Evolutionary conservation across 345 rosid genomes (phyloP), one percentile per base, ranked within the genome.

Genomic region (Gossypium turneri): DNA sequence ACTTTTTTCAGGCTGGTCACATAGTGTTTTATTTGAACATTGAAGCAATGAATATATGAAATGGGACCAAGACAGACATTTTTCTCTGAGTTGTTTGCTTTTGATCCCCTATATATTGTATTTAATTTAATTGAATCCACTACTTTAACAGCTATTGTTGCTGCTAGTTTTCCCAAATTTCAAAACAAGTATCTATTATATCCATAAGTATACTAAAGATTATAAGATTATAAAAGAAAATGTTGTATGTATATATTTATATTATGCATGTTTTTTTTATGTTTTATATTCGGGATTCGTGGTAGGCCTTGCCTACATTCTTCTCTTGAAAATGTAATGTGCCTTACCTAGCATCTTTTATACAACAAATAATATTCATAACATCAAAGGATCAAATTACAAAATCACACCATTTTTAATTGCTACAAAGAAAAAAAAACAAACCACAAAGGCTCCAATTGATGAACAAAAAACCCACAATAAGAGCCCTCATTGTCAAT

Each of bases 381-480:
- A 58, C 63, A 58, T 4, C 38, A 1, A 34, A 34, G 41, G 41
- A 34, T 50, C 1, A 9, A 41, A 51, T 15, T 50, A 9, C 59
- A 69, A 27, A 69, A 41, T 29, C 73, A 69, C 45, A 69, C 44
- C 45, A 67, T 67, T 9, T 9, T 10, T 22, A 9, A 1, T 0
- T 17, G 29, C 3, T 50, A 50, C 59, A 51, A 51, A 16, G 34
- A 10, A 13, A 2, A 10, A 24, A 9, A 16, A 34, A 34, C 41
- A 34, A 34, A 5, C 7, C 41, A 34, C 41, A 34, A 24, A 47
- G 68, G 67, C 76, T 58, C 43, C 38, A 55, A 67, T 76, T 57
- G 70, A 64, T 16, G 58, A 60, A 73, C 45, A 60, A 59, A 73
- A 73, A 34, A n/a, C 45, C 9, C 57, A 73, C 25, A 47, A 73